phyloP scores from a whole-genome alignment of 176 grass and related monocot species.

The Bonia amplexicaulis region DNA sequence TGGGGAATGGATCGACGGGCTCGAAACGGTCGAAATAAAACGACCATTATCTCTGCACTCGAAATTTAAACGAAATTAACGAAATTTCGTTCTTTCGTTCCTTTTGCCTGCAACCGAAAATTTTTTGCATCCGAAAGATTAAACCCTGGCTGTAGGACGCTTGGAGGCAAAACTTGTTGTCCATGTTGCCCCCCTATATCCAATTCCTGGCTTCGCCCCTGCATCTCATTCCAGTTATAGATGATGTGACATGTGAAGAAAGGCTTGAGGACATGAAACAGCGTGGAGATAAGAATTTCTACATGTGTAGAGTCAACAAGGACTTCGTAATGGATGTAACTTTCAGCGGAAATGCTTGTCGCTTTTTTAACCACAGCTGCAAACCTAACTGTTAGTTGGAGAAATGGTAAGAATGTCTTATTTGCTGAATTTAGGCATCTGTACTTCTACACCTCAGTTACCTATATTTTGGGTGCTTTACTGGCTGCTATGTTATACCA shows the following conservation, averaged over 20 bases:
- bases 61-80: too few relatives aligned
- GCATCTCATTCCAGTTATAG: slow-evolving; percentile 61
- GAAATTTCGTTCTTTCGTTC: too few relatives aligned
- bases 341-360: slow-evolving; percentile 81
- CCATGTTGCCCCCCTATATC: too few relatives aligned
- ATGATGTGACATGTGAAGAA: slow-evolving; percentile 60
- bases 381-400: slow-evolving; percentile 81
- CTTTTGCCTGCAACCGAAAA: too few relatives aligned
- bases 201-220: too few relatives aligned
- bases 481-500: neutral
- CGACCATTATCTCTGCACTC: too few relatives aligned
- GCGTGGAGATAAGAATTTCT: slow-evolving; percentile 68
- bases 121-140: too few relatives aligned
- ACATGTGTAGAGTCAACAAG: slow-evolving; percentile 88
- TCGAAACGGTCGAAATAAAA: too few relatives aligned
- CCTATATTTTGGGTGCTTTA: neutral
- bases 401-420: slow-evolving; percentile 61
- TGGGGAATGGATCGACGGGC: too few relatives aligned
- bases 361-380: slow-evolving; percentile 92
- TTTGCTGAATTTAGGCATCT: neutral
- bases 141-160: too few relatives aligned
- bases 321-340: slow-evolving; percentile 95
- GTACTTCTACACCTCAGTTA: neutral
- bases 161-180: too few relatives aligned
- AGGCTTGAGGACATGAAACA: slow-evolving; percentile 76